Conservation (phyloP, 2,329 filamentous ascomycete species). For the Microsporum ferrugineum region DNA sequence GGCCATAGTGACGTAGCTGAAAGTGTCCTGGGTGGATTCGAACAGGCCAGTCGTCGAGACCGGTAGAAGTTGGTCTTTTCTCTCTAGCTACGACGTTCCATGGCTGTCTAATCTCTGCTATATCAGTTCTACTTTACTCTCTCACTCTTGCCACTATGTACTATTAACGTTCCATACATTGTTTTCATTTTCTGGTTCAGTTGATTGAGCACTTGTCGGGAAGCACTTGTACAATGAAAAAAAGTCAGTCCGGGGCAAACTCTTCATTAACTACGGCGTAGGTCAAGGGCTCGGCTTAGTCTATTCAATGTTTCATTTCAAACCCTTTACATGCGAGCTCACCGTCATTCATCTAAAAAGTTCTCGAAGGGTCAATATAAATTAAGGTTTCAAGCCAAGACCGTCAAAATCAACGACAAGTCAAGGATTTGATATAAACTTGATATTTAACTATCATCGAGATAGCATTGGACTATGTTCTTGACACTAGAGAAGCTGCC, state of each 20-base stretch:
- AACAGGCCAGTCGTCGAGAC: slow-evolving; percentile 27
- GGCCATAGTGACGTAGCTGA: slow-evolving; percentile 34
- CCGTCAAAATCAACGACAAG: too few relatives aligned
- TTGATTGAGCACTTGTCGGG: not conserved
- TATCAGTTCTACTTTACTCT: not conserved
- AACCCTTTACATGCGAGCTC: not conserved
- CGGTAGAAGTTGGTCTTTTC: not conserved
- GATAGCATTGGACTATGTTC: too few relatives aligned
- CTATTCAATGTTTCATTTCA: not conserved
- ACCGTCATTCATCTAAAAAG: too few relatives aligned
- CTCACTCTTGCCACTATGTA: not conserved
- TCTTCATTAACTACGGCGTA: not conserved
- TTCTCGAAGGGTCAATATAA: too few relatives aligned
- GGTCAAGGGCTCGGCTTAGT: too few relatives aligned
- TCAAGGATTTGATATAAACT: too few relatives aligned
- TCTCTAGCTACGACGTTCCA: not conserved
- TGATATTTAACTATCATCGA: too few relatives aligned
- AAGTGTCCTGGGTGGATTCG: slow-evolving; percentile 40
- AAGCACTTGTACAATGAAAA: not conserved
- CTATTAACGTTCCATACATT: not conserved
- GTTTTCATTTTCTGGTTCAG: not conserved
- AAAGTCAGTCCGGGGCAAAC: not conserved
- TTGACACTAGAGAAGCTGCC: too few relatives aligned
- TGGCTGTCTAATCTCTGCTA: not conserved
- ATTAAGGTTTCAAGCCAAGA: too few relatives aligned